Evolutionary conservation across 139 green algal species (phyloP), one percentile per base, ranked within the genome.

Genomic region (Chlorella sp.): DNA sequence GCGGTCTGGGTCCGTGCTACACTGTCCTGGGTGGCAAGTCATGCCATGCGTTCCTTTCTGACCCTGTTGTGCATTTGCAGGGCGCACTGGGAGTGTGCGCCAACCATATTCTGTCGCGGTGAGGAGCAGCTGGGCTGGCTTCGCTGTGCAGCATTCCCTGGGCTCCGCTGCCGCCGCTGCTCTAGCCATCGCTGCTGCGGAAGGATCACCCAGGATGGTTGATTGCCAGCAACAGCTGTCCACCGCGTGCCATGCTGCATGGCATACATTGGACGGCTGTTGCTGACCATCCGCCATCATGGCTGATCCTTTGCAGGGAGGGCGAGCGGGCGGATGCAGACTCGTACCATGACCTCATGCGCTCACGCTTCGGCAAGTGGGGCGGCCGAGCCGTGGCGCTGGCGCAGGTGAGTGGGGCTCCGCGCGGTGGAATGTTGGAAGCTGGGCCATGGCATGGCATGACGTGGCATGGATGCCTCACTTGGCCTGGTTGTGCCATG

Each of bases 91-190:
- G 76, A 18, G 60, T 83, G 39, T 21, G 74, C 26, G 39, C 62
- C 63, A 83, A 83, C 62, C 78, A 83, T 41, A 74, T 83, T n/a
- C 23, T 83, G 1, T 74, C 78, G 15, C 65, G 56, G 74, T 56
- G 55, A 30, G 74, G 18, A 11, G 51, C 51, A 15, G 12, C 9
- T 21, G 15, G 51, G 51, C 15, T 4, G 51, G 51, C 51, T 23
- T 60, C 12, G 51, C 51, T 23, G 12, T 60, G 51, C 51, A 60
- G 44, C 44, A 51, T 51, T 16, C 44, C 6, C 9, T 51, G 6
- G 6, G 44, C 44, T 51, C 7, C 44, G 44, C 6, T 51, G 44
- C 44, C 9, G 44, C 44, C 6, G 44, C 44, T 51, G 44, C 44
- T 51, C 7, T 51, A 9, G 44, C 44, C 9, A 16, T 9, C 44